Conservation (phyloP, 1,284 basidiomycete species). For the Ceratobasidium sp. region DNA sequence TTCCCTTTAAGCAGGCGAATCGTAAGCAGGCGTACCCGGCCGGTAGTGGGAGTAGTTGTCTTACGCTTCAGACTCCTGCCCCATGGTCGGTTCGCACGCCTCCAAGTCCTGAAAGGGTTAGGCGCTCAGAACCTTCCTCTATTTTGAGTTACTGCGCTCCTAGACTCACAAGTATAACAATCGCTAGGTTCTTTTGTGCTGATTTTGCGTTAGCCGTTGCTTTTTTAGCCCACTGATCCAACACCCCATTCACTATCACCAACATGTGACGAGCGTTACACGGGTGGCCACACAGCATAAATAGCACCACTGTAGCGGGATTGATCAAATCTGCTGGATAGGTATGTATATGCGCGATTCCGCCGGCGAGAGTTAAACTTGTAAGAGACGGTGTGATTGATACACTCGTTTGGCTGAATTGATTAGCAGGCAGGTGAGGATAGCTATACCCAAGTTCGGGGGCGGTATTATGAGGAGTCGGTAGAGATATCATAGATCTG, state of each 20-base stretch:
- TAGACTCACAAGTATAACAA: slow-evolving; percentile 17
- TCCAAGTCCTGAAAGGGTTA: slow-evolving; percentile 4
- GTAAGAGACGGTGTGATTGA: slow-evolving; percentile 1
- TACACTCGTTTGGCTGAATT: not conserved
- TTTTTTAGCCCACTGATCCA: not conserved
- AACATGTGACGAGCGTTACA: slow-evolving; percentile 17
- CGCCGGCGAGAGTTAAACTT: slow-evolving; percentile 1
- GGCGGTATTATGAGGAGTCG: no score
- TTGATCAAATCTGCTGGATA: not conserved
- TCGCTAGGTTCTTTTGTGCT: slow-evolving; percentile 2
- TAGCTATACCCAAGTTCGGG: not conserved
- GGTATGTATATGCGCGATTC: slow-evolving; percentile 31
- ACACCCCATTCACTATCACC: slow-evolving; percentile 8
- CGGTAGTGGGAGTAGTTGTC: not conserved
- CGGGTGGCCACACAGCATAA: slow-evolving; percentile 21
- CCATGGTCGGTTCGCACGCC: not conserved
- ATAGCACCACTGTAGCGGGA: slow-evolving; percentile 3
- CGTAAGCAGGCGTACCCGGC: not conserved
- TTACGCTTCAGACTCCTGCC: slow-evolving; percentile 13
- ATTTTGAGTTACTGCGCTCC: not conserved
- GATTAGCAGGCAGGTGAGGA: not conserved
- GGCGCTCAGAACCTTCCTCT: not conserved
- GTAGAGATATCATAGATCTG: no score
- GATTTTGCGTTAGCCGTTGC: not conserved
- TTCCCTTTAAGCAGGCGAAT: not conserved